These are phyloP conservation scores for Papiliotrema nemorosa DNA, from an alignment of 1,284 basidiomycete species.

Conservation along the genomic window DNA sequence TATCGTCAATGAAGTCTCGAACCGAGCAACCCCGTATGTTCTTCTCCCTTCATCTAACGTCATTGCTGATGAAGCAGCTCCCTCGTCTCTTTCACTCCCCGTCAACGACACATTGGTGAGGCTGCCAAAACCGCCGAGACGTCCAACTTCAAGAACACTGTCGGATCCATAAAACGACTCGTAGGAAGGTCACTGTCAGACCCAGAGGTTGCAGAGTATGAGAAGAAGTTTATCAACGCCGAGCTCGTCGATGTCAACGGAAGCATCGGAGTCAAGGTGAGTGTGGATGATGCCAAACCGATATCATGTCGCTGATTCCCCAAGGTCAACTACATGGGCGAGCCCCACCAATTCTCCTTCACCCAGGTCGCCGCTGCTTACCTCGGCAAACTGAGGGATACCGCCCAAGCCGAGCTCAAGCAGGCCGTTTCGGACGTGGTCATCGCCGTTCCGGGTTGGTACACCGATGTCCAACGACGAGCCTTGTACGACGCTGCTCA, in stretches of 20 bases:
- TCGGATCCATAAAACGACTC: conserved; percentile 83
- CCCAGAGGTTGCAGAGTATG: conserved; percentile 70
- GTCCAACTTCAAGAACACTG: conserved; percentile 95
- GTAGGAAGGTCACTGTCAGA: conserved; percentile 73
- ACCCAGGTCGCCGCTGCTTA: conserved; percentile 86
- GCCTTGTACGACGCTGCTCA: conserved; percentile 81
- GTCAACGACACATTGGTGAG: conserved; percentile 85
- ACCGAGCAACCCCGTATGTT: conserved; percentile 83
- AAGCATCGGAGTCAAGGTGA: conserved; percentile 74
- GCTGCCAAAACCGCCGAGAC: conserved; percentile 92
- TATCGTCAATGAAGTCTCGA: conserved; percentile 91
- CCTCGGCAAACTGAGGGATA: conserved; percentile 82
- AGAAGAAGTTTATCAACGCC: conserved; percentile 86
- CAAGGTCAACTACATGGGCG: conserved; percentile 82
- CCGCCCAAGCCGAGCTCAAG: conserved; percentile 75
- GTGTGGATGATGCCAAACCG: conserved; percentile 25
- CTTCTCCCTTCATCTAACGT: neutral
- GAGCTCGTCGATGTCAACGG: conserved; percentile 76
- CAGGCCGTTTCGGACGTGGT: conserved; percentile 80
- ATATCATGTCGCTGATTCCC: neutral
- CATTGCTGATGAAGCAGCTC: conserved; percentile 58
- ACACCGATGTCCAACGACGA: conserved; percentile 83
- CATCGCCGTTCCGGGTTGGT: conserved; percentile 92
- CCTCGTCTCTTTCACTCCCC: conserved; percentile 83
- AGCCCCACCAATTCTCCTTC: conserved; percentile 69